Base-by-base conservation (phyloP, 2,329 filamentous ascomycete genomes). In the Ambrosiella beaveri region DNA sequence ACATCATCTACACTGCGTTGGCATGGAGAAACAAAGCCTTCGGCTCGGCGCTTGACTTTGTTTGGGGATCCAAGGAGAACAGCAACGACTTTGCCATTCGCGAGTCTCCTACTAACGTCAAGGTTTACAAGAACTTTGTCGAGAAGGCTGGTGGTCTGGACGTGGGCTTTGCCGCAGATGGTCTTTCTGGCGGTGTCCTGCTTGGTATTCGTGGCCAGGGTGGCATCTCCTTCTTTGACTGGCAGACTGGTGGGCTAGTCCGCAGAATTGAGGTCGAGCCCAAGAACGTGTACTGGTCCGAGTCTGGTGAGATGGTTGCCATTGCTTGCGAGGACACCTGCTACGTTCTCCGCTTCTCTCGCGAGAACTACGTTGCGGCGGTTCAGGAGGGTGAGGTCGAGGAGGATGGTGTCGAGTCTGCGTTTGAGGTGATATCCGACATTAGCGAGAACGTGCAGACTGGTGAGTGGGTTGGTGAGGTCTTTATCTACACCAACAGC, bases 11-110 rank as follows among this genome's bases (percentile, higher is more conserved):
- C 74, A 97, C 93, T 36, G 90, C 93, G 58, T 78, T 97, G 60
- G 91, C 91, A 2, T 95, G 94, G 80, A 84, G 93, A 68, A 97
- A 98, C 73, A 96, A 97, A 74, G 89, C 89, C 2, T 98, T 98
- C 66, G 93, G 93, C 19, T 90, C 88, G 45, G 93, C 91, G 6
- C 74, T 97, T 56, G 93, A 98, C 71, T 98, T 98, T 69, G 90
- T 87, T 9, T 98, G 93, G 93, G 91, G 86, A 0, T 88, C 87
- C 50, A 96, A 95, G 71, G 91, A 96, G 60, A 95, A 96, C 72
- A 95, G 88, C 73, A 97, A 96, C 70, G 93, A 98, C 69, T 97
- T 95, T 67, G 93, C 93, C 44, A 97, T 98, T 65, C 85, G 93
- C 40, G 93, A 98, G 71, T 96, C 90, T 3, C 74, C 86, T 36